Conservation (phyloP, 441 rosid genomes). For the Brassica hybrid region DNA sequence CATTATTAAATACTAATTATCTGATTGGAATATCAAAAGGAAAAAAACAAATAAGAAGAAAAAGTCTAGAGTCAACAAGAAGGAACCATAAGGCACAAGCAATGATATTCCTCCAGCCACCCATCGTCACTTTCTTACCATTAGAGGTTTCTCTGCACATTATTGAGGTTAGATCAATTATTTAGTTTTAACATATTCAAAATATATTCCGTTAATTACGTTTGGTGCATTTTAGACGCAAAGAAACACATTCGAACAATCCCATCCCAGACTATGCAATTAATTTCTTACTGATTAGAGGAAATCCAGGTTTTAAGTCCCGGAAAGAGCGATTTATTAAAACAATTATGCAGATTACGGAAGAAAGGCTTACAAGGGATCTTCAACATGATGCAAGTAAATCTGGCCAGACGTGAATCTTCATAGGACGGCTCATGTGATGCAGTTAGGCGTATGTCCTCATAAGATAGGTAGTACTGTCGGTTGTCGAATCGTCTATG, state of each 20-base stretch:
- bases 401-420: no score
- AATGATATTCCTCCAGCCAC: constrained; percentile 45
- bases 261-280: no score
- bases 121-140: constrained; percentile 40
- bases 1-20: constrained; percentile 2
- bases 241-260: neutral
- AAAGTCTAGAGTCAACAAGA: constrained; percentile 44
- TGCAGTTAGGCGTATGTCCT: no score
- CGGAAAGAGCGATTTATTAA: no score
- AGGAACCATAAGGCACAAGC: constrained; percentile 46
- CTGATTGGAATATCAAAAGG: constrained; percentile 28
- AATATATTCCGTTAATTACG: constrained; percentile 8
- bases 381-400: no score
- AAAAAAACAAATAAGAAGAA: constrained; percentile 27
- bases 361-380: no score
- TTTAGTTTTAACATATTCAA: neutral
- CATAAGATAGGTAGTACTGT: no score
- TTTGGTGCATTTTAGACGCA: constrained; percentile 34
- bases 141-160: constrained; percentile 28
- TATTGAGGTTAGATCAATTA: constrained; percentile 12
- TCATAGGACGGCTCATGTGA: no score
- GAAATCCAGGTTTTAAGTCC: no score
- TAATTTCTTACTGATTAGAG: no score
- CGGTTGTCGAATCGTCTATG: no score
- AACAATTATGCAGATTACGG: no score